These are phyloP conservation scores for Halophytophthora batemanensis DNA, from an alignment of 352 stramenopile species.

Conservation along the genomic window DNA sequence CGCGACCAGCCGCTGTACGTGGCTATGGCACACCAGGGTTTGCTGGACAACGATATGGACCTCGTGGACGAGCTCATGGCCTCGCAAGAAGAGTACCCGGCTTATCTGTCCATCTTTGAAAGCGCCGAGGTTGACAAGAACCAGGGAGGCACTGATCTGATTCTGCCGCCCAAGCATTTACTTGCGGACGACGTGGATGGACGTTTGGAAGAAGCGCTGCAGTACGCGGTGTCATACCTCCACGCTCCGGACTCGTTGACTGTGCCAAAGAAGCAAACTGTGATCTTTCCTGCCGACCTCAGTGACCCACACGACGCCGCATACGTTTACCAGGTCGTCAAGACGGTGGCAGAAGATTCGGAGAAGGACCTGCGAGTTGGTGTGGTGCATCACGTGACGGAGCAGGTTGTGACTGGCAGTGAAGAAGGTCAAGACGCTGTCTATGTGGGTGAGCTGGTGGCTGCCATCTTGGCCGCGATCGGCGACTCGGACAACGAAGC, in stretches of 20 bases:
- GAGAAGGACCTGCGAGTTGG: conserved; percentile 59
- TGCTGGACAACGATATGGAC: conserved; percentile 62
- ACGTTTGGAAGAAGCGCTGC: conserved; percentile 45
- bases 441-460: conserved; percentile 37
- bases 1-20: conserved; percentile 81
- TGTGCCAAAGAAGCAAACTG: conserved; percentile 66
- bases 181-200: conserved; percentile 63
- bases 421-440: neutral
- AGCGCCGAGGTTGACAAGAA: conserved; percentile 18
- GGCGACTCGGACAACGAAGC: conserved; percentile 53
- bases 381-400: conserved; percentile 45
- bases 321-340: conserved; percentile 58
- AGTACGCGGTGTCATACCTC: conserved; percentile 50
- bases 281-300: conserved; percentile 61
- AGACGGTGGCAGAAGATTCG: conserved; percentile 63
- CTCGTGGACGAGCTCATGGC: conserved; percentile 64
- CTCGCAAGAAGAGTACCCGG: conserved; percentile 54
- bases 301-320: conserved; percentile 44
- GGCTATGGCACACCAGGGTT: conserved; percentile 47
- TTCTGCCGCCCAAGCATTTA: conserved; percentile 33
- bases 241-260: conserved; percentile 44
- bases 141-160: conserved; percentile 10
- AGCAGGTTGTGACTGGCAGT: conserved; percentile 1
- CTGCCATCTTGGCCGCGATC: conserved; percentile 46
- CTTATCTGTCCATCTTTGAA: conserved; percentile 71